Percentiles rank a stretch among this genome's conserved stretches.
phyloP scores from a whole-genome alignment of 352 stramenopile genomes.

The Phytophthora sp. region DNA sequence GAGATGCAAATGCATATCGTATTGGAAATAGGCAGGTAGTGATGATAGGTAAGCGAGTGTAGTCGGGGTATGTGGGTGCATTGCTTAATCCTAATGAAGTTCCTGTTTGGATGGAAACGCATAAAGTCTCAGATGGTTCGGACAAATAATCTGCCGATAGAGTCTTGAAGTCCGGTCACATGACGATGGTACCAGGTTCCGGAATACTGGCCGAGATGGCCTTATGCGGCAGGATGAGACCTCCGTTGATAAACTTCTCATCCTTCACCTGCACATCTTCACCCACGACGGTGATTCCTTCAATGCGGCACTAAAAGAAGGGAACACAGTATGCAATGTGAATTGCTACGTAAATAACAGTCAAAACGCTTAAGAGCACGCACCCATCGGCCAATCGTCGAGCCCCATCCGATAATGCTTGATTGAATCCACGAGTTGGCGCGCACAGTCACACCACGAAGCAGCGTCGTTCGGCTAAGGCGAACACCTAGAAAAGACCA shows the following conservation, averaged over 20 bases:
- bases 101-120: conserved; percentile 32
- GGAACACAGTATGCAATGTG: neutral
- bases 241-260: conserved; percentile 90
- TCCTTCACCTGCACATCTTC: conserved; percentile 91
- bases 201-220: conserved; percentile 87
- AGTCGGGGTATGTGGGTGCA: too few species aligned
- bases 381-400: conserved; percentile 86
- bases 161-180: conserved; percentile 51
- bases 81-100: conserved; percentile 23
- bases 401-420: conserved; percentile 91
- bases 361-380: conserved; percentile 8
- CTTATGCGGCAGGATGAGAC: conserved; percentile 89
- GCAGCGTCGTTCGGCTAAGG: conserved; percentile 80
- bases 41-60: conserved; percentile 7
- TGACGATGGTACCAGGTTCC: conserved; percentile 89
- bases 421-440: conserved; percentile 87
- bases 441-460: conserved; percentile 77
- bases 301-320: conserved; percentile 75
- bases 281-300: conserved; percentile 84
- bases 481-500: conserved; percentile 60
- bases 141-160: neutral
- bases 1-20: conserved; percentile 28
- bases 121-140: conserved; percentile 24
- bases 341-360: neutral
- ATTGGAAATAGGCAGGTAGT: conserved; percentile 35